Evolutionary conservation across 176 grass and related monocot species (phyloP).

Genomic region (Neostapfia colusana): DNA sequence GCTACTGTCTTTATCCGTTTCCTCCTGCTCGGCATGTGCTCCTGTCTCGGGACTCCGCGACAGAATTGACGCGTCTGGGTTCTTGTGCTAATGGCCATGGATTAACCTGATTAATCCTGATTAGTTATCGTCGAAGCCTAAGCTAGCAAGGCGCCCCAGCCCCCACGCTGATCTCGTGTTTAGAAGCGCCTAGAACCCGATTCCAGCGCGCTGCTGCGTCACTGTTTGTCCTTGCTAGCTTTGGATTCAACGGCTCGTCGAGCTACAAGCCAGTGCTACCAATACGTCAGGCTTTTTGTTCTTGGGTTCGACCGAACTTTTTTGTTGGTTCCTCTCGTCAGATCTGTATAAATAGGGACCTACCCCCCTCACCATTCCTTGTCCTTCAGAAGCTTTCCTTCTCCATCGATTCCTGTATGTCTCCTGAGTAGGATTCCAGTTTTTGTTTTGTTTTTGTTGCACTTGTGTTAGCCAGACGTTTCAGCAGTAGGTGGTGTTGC

Average conservation of each 20-base stretch:
- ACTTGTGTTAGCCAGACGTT: conserved; percentile 1
- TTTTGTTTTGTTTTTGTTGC: not conserved
- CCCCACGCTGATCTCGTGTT: conserved; percentile 32
- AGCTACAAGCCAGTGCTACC: conserved; percentile 18
- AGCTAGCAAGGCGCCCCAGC: conserved; percentile 33
- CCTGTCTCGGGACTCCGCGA: conserved; percentile 12
- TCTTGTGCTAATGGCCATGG: conserved; percentile 19
- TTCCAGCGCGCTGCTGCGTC: not conserved
- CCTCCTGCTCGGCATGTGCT: not conserved
- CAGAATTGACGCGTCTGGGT: conserved; percentile 5
- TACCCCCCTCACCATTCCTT: not conserved
- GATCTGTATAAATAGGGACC: conserved; percentile 44
- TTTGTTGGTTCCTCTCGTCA: conserved; percentile 29
- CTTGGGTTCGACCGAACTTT: conserved; percentile 30
- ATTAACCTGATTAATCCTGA: not conserved
- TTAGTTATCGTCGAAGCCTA: not conserved
- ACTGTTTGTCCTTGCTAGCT: conserved; percentile 30
- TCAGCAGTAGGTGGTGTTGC: not conserved
- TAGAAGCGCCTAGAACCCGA: not conserved
- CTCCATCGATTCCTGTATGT: conserved; percentile 30
- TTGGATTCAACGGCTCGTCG: conserved; percentile 27
- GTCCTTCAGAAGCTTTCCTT: conserved; percentile 2
- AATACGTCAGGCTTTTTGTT: not conserved
- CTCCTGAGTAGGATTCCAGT: not conserved
- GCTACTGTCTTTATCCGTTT: conserved; percentile 26